Evolutionary conservation across 2,329 filamentous ascomycete genomes (phyloP).

Genomic region (Neurospora sp.): DNA sequence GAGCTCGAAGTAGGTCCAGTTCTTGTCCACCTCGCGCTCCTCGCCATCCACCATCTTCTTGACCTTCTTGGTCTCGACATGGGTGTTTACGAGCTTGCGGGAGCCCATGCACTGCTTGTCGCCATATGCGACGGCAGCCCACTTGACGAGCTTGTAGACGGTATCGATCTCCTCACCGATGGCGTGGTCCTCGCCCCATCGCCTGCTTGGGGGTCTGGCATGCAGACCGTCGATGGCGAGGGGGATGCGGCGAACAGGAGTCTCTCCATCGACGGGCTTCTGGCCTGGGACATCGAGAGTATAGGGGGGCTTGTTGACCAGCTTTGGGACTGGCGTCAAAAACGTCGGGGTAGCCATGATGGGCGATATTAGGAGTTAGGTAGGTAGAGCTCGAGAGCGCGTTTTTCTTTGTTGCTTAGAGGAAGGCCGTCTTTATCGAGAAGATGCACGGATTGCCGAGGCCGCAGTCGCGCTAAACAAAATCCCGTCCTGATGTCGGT

Average conservation of each 20-base stretch:
- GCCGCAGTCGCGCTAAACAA: not conserved
- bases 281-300: conserved; percentile 57
- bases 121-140: conserved; percentile 54
- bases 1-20: conserved; percentile 82
- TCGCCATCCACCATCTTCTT: conserved; percentile 80
- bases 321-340: not conserved
- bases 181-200: not conserved
- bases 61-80: conserved; percentile 78
- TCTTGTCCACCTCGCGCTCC: conserved; percentile 70
- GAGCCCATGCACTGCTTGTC: conserved; percentile 58
- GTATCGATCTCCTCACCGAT: conserved; percentile 54
- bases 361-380: not conserved
- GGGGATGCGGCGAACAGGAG: conserved; percentile 59
- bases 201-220: conserved; percentile 33
- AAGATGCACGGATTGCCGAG: not conserved
- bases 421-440: not conserved
- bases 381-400: not conserved
- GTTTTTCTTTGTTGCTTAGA: not conserved
- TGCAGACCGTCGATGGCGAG: conserved; percentile 51
- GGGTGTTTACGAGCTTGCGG: conserved; percentile 63
- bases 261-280: conserved; percentile 59
- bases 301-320: conserved; percentile 49
- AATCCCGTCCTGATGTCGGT: not conserved
- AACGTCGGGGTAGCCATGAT: conserved; percentile 7
- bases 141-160: conserved; percentile 64